Evolutionary conservation across 352 stramenopile species (phyloP), one percentile per base, ranked within the genome.

Genomic region (Phytophthora quininea): DNA sequence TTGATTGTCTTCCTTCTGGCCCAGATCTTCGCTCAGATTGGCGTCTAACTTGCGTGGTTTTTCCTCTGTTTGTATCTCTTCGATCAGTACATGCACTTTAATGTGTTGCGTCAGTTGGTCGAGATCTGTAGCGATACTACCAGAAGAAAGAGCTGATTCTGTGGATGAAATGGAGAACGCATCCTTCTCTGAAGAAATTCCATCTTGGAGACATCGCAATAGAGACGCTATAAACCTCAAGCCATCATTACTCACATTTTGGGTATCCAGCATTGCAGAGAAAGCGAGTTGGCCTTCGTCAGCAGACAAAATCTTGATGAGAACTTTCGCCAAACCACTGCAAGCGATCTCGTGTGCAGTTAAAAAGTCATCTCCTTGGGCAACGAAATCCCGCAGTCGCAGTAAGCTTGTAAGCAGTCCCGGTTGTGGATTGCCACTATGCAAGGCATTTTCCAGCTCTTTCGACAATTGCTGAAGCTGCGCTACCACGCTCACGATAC

Each of bases 41-140:
- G 19, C 19, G 19, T 24, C 19, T 24, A 24, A 24, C 19, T 24
- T 24, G 19, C 19, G 19, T 24, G 19, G 19, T 24, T 24, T 24
- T 24, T 50, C 33, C 8, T 43, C 33, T 52, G 53, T 24, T 38
- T 82, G 69, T 6, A 32, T 37, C 46, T 89, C 77, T 27, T 90
- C 82, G 64, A 92, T 82, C 42, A 82, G 57, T 24, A 93, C 79
- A 15, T 77, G 74, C 3, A 93, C 75, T 58, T 93, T 93, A 49
- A 93, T 80, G 38, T 93, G 86, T 65, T 92, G 83, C 0, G 74
- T 80, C 14, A 93, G 63, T 46, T 86, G 77, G 14, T 91, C 82
- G 54, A 93, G 68, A 42, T 90, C 86, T 29, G 54, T 77, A 14
- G 68, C 58, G 5, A 89, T 65, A 49, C 67, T 82, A 49, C 62